Evolutionary conservation across 2,329 filamentous ascomycete species (phyloP).

Genomic region (Fonsecaea nubica): DNA sequence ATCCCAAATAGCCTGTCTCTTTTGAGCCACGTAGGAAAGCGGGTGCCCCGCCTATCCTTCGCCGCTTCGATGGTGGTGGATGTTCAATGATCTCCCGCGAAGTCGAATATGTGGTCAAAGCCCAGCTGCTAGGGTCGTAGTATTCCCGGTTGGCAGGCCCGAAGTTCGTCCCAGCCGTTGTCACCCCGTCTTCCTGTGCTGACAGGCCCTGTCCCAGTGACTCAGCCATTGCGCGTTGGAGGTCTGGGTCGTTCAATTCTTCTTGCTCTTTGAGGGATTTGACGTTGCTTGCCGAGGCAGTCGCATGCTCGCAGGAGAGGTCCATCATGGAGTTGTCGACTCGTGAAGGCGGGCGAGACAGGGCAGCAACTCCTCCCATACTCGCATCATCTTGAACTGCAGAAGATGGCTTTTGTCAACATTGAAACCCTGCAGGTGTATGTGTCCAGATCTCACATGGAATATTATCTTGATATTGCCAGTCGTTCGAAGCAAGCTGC

Average conservation of each 20-base stretch:
- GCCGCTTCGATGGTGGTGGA: constrained; percentile 58
- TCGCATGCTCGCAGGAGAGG: constrained; percentile 42
- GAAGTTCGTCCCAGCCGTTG: constrained; percentile 54
- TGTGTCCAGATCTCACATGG: constrained; percentile 32
- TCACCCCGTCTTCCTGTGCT: constrained; percentile 64
- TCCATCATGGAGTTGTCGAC: constrained; percentile 46
- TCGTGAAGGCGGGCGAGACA: constrained; percentile 57
- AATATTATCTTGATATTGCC: constrained; percentile 37
- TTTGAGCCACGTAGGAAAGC: constrained; percentile 64
- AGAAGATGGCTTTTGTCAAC: constrained; percentile 41
- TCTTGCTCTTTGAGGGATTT: constrained; percentile 46
- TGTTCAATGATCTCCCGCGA: constrained; percentile 62
- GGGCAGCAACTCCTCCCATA: constrained; percentile 48
- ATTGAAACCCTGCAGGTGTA: neutral
- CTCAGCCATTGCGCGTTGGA: constrained; percentile 56
- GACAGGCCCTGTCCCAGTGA: constrained; percentile 52
- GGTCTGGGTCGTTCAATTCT: constrained; percentile 51
- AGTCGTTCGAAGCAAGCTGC: constrained; percentile 31
- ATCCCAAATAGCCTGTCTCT: constrained; percentile 61
- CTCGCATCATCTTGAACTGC: constrained; percentile 48
- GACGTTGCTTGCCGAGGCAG: constrained; percentile 39
- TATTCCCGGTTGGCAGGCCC: constrained; percentile 61
- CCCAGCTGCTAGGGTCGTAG: constrained; percentile 60
- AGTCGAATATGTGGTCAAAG: constrained; percentile 58
- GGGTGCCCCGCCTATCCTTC: constrained; percentile 57